These are phyloP conservation scores for Chondrus crispus DNA, from an alignment of 23 red algal genomes.

Conservation along the genomic window DNA sequence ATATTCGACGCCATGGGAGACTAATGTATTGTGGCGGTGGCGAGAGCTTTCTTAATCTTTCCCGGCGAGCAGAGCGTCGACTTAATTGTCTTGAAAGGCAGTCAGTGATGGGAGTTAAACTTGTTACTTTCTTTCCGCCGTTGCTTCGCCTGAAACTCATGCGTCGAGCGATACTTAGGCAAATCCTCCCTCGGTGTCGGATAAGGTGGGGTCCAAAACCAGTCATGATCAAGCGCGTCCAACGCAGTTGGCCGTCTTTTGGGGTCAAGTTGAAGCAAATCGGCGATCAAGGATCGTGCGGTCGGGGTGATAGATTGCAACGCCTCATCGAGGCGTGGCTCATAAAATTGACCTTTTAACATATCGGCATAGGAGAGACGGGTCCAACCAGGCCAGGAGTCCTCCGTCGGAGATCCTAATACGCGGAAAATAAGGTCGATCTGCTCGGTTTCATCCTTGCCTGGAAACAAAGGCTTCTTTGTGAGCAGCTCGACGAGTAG, in stretches of 20 bases:
- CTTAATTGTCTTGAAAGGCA: too few relatives aligned
- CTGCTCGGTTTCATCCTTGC: conserved; percentile 85
- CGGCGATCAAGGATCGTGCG: conserved; percentile 68
- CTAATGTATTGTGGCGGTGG: too few relatives aligned
- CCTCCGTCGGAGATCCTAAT: conserved; percentile 75
- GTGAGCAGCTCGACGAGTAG: conserved; percentile 83
- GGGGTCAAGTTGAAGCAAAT: conserved; percentile 72
- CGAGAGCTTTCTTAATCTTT: too few relatives aligned
- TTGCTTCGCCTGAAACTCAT: conserved; percentile 82
- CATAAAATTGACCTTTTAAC: conserved; percentile 27
- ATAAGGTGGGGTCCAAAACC: conserved; percentile 83
- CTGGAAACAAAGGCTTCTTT: conserved; percentile 84
- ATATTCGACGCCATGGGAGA: too few relatives aligned
- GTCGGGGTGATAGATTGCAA: conserved; percentile 10
- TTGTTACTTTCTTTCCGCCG: conserved; percentile 41
- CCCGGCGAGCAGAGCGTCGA: too few relatives aligned
- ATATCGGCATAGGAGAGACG: conserved; percentile 55
- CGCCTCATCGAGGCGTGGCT: conserved; percentile 7
- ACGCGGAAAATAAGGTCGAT: conserved; percentile 81
- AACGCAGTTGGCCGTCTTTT: conserved; percentile 56
- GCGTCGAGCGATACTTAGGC: conserved; percentile 67
- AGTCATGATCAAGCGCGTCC: conserved; percentile 83
- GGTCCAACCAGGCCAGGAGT: conserved; percentile 80
- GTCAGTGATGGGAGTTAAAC: too few relatives aligned
- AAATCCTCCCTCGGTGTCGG: conserved; percentile 76